Base-by-base conservation (phyloP, 371 early-diverging fungal species). In the Mucor plumbeus region DNA sequence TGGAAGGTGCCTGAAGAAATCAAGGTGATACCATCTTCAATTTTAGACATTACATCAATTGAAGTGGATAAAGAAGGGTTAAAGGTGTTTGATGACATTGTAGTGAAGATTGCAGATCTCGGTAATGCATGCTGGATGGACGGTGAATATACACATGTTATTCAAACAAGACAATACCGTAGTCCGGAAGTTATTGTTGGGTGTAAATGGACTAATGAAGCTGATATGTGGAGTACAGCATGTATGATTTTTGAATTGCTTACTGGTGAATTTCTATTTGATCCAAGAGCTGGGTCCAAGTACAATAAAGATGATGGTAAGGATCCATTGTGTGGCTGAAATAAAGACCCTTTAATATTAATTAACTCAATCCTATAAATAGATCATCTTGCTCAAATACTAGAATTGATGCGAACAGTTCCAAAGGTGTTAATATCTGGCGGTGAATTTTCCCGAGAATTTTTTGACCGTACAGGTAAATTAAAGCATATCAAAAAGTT, bases 111-210 rank as follows among this genome's bases (percentile, higher is more conserved):
- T 76, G 97, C 98, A 9, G 99, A 99, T 84, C 85, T 98, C 33
- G 99, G 99, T 13, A 99, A 97, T 76, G 96, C 99, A 8, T 97
- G 96, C 70, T 97, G 96, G 94, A 88, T 89, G 13, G 88, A 97
- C 71, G 91, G 95, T 40, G 96, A 96, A 69, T 95, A 95, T 67
- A 95, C 96, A 0, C 92, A 92, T 67, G 95, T 98, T 68, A 97
- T 99, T 67, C 98, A 98, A 76, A 98, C 99, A 44, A 89, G 99
- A 61, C 99, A 97, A 77, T 99, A 99, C 71, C 91, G 99, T 59
- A 91, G 95, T 15, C 99, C 99, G 9, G 99, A 99, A 76, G 98
- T 97, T n/a, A 96, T 99, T 67, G 84, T 99, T 3, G 99, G 99
- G 9, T 87, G 90, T 40, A 87, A 87, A 43, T 99, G 97, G 92